Evolutionary conservation across 179 eudicot genomes (phyloP).

Genomic region (Heliamphora pulchella): DNA sequence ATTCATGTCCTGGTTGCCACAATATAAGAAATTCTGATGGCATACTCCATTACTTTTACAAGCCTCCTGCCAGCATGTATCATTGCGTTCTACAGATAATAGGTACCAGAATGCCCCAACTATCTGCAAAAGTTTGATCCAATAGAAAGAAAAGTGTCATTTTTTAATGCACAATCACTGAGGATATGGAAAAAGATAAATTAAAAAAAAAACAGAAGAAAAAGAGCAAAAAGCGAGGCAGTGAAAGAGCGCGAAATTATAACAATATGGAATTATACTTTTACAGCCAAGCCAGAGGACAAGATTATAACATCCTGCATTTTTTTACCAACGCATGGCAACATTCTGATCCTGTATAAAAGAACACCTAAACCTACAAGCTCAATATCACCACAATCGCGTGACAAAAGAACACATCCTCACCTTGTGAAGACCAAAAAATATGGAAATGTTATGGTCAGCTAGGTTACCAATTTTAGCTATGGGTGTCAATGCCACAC

Average conservation of each 20-base stretch:
- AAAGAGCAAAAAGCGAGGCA: neutral
- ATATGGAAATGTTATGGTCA: neutral
- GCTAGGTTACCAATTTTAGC: neutral
- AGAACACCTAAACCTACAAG: neutral
- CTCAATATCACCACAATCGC: neutral
- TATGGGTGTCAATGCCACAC: neutral
- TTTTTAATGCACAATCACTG: neutral
- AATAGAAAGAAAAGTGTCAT: neutral
- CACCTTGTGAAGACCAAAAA: neutral
- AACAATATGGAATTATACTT: neutral
- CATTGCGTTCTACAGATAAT: constrained; percentile 68
- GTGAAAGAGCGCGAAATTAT: neutral
- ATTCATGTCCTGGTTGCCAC: constrained; percentile 45
- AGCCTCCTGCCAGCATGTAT: constrained; percentile 71
- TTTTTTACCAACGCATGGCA: neutral
- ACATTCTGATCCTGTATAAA: neutral
- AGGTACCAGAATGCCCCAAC: constrained; percentile 94
- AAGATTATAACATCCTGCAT: neutral
- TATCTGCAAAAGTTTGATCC: constrained; percentile 41
- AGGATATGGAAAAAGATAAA: too few relatives aligned
- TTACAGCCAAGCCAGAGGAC: constrained; percentile 7
- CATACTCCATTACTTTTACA: constrained; percentile 36
- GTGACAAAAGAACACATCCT: neutral
- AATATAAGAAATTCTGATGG: constrained; percentile 49
- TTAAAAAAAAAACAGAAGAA: too few relatives aligned